These are phyloP conservation scores for Ailanthus altissimus DNA, from an alignment of 345 rosid genomes.

Conservation along the genomic window DNA sequence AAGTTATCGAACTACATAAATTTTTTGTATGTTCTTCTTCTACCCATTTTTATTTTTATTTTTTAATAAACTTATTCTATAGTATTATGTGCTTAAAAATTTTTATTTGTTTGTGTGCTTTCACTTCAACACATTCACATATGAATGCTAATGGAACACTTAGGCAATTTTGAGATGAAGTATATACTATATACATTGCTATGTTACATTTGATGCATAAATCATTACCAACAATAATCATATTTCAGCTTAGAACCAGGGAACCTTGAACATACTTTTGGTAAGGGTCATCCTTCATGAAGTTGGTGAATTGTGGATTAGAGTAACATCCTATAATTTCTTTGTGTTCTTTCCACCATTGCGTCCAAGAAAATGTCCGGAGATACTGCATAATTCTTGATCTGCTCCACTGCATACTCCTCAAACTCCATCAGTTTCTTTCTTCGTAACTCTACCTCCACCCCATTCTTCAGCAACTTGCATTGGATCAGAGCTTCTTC, in stretches of 20 bases:
- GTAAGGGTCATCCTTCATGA: slow-evolving; percentile 40
- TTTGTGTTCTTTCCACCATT: slow-evolving; percentile 64
- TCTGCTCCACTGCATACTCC: slow-evolving; percentile 39
- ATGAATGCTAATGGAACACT: not conserved
- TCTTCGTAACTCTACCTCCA: slow-evolving; percentile 7
- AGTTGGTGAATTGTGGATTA: slow-evolving; percentile 32
- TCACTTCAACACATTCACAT: too few relatives aligned
- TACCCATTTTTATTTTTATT: too few relatives aligned
- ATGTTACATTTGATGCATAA: not conserved
- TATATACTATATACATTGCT: not conserved
- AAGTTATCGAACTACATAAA: too few relatives aligned
- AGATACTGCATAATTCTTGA: slow-evolving; percentile 46
- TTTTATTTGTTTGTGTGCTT: too few relatives aligned
- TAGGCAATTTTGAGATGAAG: not conserved
- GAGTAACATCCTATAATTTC: slow-evolving; percentile 19
- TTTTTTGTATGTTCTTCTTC: too few relatives aligned
- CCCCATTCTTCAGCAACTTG: slow-evolving; percentile 18
- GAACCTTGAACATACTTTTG: slow-evolving; percentile 31
- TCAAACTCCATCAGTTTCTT: slow-evolving; percentile 37
- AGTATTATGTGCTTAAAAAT: too few relatives aligned
- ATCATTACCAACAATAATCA: too few relatives aligned
- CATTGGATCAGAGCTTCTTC: slow-evolving; percentile 56
- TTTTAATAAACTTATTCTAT: too few relatives aligned
- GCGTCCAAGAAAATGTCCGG: slow-evolving; percentile 61
- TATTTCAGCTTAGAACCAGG: slow-evolving; percentile 1